These are phyloP conservation scores for Melanopsichium pennsylvanicum DNA, from an alignment of 1,284 basidiomycete species.

Conservation along the genomic window DNA sequence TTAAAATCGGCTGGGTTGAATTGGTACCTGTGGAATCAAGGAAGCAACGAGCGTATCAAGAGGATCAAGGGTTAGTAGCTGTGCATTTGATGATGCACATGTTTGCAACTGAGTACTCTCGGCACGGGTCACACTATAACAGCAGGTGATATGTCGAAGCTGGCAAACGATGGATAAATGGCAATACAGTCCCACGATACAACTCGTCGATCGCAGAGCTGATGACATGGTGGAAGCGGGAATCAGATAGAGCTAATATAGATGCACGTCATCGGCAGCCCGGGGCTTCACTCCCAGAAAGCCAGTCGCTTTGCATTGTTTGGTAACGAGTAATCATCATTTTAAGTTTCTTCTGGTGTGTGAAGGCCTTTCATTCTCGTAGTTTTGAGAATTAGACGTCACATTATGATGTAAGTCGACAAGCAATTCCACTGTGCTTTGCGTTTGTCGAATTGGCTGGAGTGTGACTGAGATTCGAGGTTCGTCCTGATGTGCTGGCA, in stretches of 20 bases:
- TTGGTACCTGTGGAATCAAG: conserved; percentile 76
- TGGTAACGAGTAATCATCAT: conserved; percentile 41
- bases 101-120: background rate
- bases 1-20: conserved; percentile 94
- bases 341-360: conserved; percentile 5
- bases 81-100: too few species aligned
- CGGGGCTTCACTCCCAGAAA: conserved; percentile 56
- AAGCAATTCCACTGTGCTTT: too few species aligned
- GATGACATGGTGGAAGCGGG: background rate
- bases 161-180: too few species aligned
- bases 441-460: too few species aligned
- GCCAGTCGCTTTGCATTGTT: conserved; percentile 47
- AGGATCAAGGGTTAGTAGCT: conserved; percentile 10
- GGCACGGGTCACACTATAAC: conserved; percentile 5
- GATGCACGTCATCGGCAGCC: conserved; percentile 47
- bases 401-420: too few species aligned
- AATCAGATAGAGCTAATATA: conserved; percentile 66
- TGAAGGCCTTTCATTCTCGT: too few species aligned
- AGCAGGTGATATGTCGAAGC: background rate
- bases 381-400: too few species aligned
- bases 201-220: background rate
- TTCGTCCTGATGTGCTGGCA: background rate
- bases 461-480: too few species aligned
- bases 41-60: background rate
- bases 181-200: too few species aligned